Evolutionary conservation across 345 rosid genomes (phyloP).

Genomic region (Boechera divaricarpa): DNA sequence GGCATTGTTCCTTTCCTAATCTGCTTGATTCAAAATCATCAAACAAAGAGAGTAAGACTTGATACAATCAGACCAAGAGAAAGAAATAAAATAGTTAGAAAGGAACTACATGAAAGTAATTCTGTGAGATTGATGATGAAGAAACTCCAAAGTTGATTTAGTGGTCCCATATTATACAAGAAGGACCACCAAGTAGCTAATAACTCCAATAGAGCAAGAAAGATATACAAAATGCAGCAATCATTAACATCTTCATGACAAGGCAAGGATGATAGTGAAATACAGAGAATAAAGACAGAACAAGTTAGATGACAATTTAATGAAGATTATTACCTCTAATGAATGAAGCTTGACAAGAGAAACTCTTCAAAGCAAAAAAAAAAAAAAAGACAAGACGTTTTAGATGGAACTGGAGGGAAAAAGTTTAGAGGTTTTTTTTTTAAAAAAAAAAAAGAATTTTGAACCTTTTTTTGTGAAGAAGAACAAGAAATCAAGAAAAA

Average conservation of each 20-base stretch:
- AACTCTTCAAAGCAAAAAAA: constrained; percentile 37
- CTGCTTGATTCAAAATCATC: constrained; percentile 15
- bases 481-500: constrained; percentile 7
- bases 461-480: constrained; percentile 30
- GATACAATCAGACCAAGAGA: constrained; percentile 1
- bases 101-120: constrained; percentile 26
- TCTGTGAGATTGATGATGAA: constrained; percentile 28
- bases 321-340: constrained; percentile 48
- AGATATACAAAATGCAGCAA: constrained; percentile 36
- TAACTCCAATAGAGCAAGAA: constrained; percentile 26
- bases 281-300: constrained; percentile 20
- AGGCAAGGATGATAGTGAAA: constrained; percentile 19
- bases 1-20: constrained; percentile 51
- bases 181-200: constrained; percentile 37
- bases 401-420: constrained; percentile 10
- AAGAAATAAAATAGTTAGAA: constrained; percentile 12
- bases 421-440: not conserved
- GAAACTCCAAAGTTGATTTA: constrained; percentile 32
- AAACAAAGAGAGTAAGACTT: not conserved
- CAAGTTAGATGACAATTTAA: constrained; percentile 25
- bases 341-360: constrained; percentile 15
- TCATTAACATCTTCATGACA: constrained; percentile 28
- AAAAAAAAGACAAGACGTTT: not conserved
- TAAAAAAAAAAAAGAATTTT: constrained; percentile 10
- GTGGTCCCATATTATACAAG: constrained; percentile 29